Base-by-base conservation (phyloP, 1,139 yeast genomes). In the Kurtzmaniella natalensis region DNA sequence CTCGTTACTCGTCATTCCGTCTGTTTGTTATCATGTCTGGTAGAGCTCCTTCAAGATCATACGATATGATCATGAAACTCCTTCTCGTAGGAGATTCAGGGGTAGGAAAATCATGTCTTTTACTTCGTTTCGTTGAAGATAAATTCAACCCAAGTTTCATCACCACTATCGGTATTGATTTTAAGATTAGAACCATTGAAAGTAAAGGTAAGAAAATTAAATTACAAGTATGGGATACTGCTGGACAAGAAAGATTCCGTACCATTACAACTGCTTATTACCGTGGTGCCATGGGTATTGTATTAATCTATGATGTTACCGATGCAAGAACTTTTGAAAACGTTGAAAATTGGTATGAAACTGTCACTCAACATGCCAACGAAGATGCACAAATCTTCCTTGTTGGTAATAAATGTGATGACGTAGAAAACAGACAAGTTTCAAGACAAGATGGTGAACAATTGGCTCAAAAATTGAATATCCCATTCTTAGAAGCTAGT, bases 211-310 rank as follows among this genome's bases (percentile, higher is more conserved):
- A 86, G 62, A 81, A 83, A 49, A 85, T 94, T 61, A 92, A 92
- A 65, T 75, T 92, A 54, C 98, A 92, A 61, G 88, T 92, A 28
- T 92, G 98, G 98, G 98, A 92, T 60, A 92, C 98, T 25, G 98
- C 98, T 5, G 98, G 98, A 18, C 98, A 92, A 65, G 98, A 92
- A 62, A 76, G 98, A 51, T 92, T 92, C 72, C 80, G 96, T 70
- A 92, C 98, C 36, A 92, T 92, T 61, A 92, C 98, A 32, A 88
- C 97, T 15, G 96, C 98, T 7, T 92, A 94, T 64, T 92, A 94
- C 67, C 79, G 99, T 61, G 96, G 97, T 37, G 98, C 99, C 39
- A 87, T 88, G 94, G 99, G 98, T 43, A 92, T 94, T 57, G 79
- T 92, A 39, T 76, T 92, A 48, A 95, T 92, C 33, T 92, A 92